These are phyloP conservation scores for Halophytophthora batemanensis DNA, from an alignment of 352 stramenopile genomes.

Conservation along the genomic window DNA sequence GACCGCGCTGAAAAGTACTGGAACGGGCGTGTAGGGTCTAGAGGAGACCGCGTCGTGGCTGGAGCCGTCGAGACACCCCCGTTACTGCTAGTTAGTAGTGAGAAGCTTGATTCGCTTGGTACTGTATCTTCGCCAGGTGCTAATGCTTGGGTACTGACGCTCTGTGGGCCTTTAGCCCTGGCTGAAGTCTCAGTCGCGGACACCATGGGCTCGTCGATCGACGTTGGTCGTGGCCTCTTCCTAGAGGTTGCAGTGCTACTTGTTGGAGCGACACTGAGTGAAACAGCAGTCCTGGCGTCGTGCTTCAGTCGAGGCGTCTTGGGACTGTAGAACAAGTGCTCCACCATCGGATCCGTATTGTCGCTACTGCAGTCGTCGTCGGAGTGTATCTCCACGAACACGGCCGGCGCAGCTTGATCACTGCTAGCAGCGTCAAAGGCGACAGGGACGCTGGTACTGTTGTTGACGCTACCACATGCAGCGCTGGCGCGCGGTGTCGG, in stretches of 20 bases:
- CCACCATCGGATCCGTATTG: constrained; percentile 64
- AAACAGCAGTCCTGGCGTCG: not conserved
- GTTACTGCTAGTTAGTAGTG: constrained; percentile 9
- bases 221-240: constrained; percentile 33
- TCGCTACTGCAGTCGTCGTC: constrained; percentile 63
- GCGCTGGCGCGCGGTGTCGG: no score
- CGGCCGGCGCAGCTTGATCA: constrained; percentile 17
- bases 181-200: not conserved
- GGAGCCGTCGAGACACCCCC: constrained; percentile 1
- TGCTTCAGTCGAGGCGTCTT: constrained; percentile 40
- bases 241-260: constrained; percentile 7
- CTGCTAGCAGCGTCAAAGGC: constrained; percentile 3
- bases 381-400: constrained; percentile 61
- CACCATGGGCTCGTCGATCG: constrained; percentile 6
- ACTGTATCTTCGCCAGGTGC: no score
- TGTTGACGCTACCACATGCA: constrained; percentile 6
- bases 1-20: constrained; percentile 48
- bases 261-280: not conserved
- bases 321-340: constrained; percentile 78
- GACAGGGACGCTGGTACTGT: not conserved
- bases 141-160: no score
- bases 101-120: no score
- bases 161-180: constrained; percentile 1
- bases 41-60: not conserved
- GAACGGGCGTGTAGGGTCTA: constrained; percentile 33